Evolutionary conservation across 2,329 filamentous ascomycete genomes (phyloP).

Genomic region (Curvularia sp.): DNA sequence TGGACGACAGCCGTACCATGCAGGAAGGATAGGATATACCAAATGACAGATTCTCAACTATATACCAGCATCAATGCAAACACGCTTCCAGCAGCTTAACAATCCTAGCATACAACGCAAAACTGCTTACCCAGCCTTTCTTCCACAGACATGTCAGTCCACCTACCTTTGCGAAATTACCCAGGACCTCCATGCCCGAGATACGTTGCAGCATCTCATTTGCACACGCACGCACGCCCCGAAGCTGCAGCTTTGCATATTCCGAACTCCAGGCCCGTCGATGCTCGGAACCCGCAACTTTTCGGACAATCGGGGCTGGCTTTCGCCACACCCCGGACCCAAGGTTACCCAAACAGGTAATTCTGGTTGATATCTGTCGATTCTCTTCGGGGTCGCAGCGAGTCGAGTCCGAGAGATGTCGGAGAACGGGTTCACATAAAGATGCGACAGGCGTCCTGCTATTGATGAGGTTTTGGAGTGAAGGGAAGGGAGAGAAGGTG

Average conservation of each 20-base stretch:
- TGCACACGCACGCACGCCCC: not conserved
- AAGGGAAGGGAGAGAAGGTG: not conserved
- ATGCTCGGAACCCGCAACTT: constrained; percentile 3
- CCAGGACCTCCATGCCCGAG: not conserved
- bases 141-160: not conserved
- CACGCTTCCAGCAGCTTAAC: not conserved
- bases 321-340: not conserved
- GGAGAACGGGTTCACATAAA: constrained; percentile 1
- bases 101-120: not conserved
- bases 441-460: constrained; percentile 3
- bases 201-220: not conserved
- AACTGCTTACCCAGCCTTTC: not conserved
- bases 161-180: not conserved
- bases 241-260: not conserved
- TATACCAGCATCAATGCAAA: not conserved
- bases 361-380: constrained; percentile 1
- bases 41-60: not conserved
- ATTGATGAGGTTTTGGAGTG: not conserved
- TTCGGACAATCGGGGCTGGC: constrained; percentile 6
- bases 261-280: not conserved
- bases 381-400: constrained; percentile 7
- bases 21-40: not conserved
- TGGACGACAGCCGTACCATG: not conserved
- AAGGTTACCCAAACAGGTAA: constrained; percentile 9
- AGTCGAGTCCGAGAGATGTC: constrained; percentile 13